phyloP scores from a whole-genome alignment of 2,329 filamentous ascomycete species.

The Cyphellophora attinorum region DNA sequence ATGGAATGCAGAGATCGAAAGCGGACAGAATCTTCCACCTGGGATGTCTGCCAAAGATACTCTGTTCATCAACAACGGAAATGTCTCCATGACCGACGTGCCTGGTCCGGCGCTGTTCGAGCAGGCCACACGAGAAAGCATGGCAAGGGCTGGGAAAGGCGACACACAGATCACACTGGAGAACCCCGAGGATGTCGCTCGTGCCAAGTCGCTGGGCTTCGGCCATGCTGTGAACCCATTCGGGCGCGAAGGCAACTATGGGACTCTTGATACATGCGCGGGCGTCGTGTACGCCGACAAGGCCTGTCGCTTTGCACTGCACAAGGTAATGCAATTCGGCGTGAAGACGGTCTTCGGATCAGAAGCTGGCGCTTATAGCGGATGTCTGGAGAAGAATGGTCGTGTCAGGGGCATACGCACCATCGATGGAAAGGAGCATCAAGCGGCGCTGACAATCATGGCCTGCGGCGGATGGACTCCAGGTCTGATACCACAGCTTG shows the following conservation, averaged over 20 bases:
- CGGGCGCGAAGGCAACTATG: slow-evolving; percentile 21
- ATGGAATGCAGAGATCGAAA: slow-evolving; percentile 36
- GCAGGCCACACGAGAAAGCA: slow-evolving; percentile 25
- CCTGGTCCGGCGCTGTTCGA: slow-evolving; percentile 23
- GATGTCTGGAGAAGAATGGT: slow-evolving; percentile 15
- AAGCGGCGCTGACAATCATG: slow-evolving; percentile 39
- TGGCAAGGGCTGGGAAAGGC: slow-evolving; percentile 25
- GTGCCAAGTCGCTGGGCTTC: slow-evolving; percentile 22
- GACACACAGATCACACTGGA: slow-evolving; percentile 28
- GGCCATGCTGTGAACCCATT: slow-evolving; percentile 30
- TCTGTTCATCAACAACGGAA: slow-evolving; percentile 32
- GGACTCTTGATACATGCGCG: slow-evolving; percentile 37
- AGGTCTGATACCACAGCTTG: slow-evolving; percentile 46
- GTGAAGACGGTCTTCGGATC: slow-evolving; percentile 33
- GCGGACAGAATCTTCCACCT: slow-evolving; percentile 21
- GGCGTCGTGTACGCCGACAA: slow-evolving; percentile 38
- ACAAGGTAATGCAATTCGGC: slow-evolving; percentile 31
- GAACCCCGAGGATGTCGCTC: slow-evolving; percentile 19
- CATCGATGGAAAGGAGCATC: slow-evolving; percentile 5
- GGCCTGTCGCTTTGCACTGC: slow-evolving; percentile 35
- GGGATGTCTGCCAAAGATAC: slow-evolving; percentile 28
- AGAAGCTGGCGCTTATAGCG: slow-evolving; percentile 22
- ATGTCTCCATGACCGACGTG: slow-evolving; percentile 11
- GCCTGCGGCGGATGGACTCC: slow-evolving; percentile 84
- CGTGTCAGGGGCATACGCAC: slow-evolving; percentile 21